Percentiles rank a stretch among this genome's conserved stretches.
phyloP scores from a whole-genome alignment of 2,329 filamentous ascomycete species.

The Grosmannia penicillata region DNA sequence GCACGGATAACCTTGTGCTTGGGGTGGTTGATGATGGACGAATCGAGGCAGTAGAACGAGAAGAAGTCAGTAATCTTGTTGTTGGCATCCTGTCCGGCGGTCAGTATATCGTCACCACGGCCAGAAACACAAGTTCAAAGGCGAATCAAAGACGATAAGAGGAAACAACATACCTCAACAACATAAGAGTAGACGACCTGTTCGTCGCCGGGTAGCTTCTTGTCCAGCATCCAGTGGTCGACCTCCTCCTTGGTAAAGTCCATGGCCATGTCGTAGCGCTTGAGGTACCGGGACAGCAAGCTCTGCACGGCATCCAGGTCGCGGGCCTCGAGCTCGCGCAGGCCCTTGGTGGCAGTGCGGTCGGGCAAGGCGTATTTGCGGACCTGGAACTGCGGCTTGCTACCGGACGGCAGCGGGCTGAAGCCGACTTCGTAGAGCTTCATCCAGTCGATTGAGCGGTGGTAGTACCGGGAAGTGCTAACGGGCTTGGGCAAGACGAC shows the following conservation, averaged over 20 bases:
- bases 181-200: slow-evolving; percentile 92
- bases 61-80: slow-evolving; percentile 90
- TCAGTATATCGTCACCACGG: neutral
- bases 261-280: slow-evolving; percentile 71
- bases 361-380: slow-evolving; percentile 74
- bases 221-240: slow-evolving; percentile 73
- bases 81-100: slow-evolving; percentile 33
- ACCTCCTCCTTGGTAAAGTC: slow-evolving; percentile 69
- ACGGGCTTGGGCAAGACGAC: slow-evolving; percentile 83
- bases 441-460: slow-evolving; percentile 86
- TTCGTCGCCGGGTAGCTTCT: slow-evolving; percentile 46
- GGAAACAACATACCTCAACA: slow-evolving; percentile 45
- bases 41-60: slow-evolving; percentile 92
- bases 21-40: slow-evolving; percentile 70
- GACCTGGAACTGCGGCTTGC: slow-evolving; percentile 74
- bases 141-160: neutral
- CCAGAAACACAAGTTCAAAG: neutral
- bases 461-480: slow-evolving; percentile 88
- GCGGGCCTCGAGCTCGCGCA: slow-evolving; percentile 65
- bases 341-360: slow-evolving; percentile 53
- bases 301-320: slow-evolving; percentile 64
- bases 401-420: slow-evolving; percentile 69
- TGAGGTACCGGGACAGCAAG: slow-evolving; percentile 63
- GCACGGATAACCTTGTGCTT: slow-evolving; percentile 71
- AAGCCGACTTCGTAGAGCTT: slow-evolving; percentile 94